These are phyloP conservation scores for Datura wrightii DNA, from an alignment of 257 asterid genomes.

Conservation along the genomic window DNA sequence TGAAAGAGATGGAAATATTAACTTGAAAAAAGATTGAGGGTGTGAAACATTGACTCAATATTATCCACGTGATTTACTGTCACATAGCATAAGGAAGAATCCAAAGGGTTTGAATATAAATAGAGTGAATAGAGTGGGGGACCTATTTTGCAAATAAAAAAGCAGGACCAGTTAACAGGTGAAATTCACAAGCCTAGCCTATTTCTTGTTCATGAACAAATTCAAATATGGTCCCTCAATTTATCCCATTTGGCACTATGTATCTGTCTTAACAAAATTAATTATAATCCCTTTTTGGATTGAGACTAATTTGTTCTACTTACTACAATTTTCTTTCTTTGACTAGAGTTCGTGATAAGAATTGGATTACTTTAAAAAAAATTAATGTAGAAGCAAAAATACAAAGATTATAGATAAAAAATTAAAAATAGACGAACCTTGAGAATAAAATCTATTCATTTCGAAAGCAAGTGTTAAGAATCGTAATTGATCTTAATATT, in stretches of 20 bases:
- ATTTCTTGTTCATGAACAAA: neutral
- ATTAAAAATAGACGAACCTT: no score
- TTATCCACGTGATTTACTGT: neutral
- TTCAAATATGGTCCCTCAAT: conserved; percentile 24
- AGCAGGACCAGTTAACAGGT: conserved; percentile 24
- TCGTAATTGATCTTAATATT: no score
- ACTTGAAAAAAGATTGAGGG: neutral
- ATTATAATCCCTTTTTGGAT: neutral
- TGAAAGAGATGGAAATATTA: neutral
- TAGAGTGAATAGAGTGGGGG: conserved; percentile 8
- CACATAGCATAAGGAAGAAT: neutral
- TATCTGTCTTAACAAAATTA: neutral
- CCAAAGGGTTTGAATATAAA: neutral
- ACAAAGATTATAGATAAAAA: no score
- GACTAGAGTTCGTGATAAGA: neutral
- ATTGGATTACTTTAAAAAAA: no score
- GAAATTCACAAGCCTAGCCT: conserved; percentile 16
- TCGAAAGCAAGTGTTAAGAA: no score
- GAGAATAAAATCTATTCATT: no score
- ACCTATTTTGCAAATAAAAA: neutral
- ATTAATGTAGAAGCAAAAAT: no score
- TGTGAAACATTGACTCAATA: neutral
- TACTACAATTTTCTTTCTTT: neutral
- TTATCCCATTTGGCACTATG: neutral
- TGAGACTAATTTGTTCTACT: neutral